Evolutionary conservation across 106 monocot species (phyloP).

Genomic region (Dioscorea dumetorum): DNA sequence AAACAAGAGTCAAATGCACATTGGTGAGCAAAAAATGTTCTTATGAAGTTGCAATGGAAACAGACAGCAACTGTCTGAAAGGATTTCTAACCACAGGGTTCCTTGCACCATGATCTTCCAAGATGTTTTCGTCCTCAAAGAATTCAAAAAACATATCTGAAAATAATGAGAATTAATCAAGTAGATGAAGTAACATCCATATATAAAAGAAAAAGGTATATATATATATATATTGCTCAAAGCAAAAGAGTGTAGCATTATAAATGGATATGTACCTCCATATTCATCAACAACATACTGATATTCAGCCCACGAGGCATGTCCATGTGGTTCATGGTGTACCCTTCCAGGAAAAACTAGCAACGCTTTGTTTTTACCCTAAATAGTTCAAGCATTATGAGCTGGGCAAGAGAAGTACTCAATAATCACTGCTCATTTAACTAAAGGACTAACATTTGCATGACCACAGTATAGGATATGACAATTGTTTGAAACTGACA

Average conservation of each 20-base stretch:
- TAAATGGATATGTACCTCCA: constrained; percentile 46
- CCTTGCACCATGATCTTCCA: constrained; percentile 50
- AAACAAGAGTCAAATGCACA: constrained; percentile 1
- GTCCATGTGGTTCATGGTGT: constrained; percentile 65
- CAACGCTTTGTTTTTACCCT: constrained; percentile 67
- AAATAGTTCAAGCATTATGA: not conserved
- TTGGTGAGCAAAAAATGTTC: not conserved
- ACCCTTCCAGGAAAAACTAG: constrained; percentile 67
- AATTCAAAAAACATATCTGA: constrained; percentile 80
- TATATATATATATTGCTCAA: too few relatives aligned
- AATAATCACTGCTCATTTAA: not conserved
- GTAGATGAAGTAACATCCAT: too few relatives aligned
- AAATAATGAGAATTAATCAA: not conserved
- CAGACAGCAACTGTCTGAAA: not conserved
- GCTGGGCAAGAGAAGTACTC: too few relatives aligned
- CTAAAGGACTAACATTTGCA: not conserved
- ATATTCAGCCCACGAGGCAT: constrained; percentile 64
- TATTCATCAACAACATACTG: constrained; percentile 73
- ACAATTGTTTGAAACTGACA: too few relatives aligned
- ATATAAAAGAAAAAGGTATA: too few relatives aligned
- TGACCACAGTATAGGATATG: too few relatives aligned
- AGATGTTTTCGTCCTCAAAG: constrained; percentile 55
- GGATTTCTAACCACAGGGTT: constrained; percentile 57
- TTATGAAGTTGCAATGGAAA: not conserved
- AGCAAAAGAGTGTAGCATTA: not conserved